A percentile compares a stretch with the other conserved stretches of the same genome.
These are phyloP conservation scores for Podaxis sp. DNA, from an alignment of 768 basidiomycete species.

Conservation along the genomic window DNA sequence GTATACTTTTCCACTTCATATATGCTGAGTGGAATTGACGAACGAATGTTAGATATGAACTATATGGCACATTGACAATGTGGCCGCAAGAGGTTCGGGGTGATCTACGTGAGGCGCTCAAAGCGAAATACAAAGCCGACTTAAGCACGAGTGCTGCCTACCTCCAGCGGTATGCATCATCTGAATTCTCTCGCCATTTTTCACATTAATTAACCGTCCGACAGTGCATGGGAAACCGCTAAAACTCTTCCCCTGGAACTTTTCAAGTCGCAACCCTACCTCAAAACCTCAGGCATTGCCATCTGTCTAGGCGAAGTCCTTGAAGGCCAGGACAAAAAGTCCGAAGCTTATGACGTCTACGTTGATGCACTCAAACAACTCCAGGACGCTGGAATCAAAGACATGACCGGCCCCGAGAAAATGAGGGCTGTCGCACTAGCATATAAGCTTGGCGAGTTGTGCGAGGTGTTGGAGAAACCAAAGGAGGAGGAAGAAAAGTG, in stretches of 20 bases:
- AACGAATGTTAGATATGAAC: slow-evolving; percentile 25
- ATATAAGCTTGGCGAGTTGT: slow-evolving; percentile 45
- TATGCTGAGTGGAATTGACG: background rate
- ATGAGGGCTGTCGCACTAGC: slow-evolving; percentile 16
- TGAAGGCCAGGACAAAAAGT: slow-evolving; percentile 38
- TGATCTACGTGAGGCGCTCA: slow-evolving; percentile 66
- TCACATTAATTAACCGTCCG: slow-evolving; percentile 13
- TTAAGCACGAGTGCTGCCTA: slow-evolving; percentile 48
- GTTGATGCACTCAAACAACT: slow-evolving; percentile 34
- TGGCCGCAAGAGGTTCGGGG: slow-evolving; percentile 66
- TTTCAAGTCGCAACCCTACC: slow-evolving; percentile 48
- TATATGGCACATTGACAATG: slow-evolving; percentile 56
- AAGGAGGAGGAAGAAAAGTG: slow-evolving; percentile 42
- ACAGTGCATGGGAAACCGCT: slow-evolving; percentile 32
- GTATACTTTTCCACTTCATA: slow-evolving; percentile 11
- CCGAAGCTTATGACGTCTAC: slow-evolving; percentile 40
- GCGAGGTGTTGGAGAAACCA: slow-evolving; percentile 30
- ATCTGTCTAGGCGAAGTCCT: slow-evolving; percentile 58
- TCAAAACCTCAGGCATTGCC: slow-evolving; percentile 70
- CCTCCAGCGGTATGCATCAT: slow-evolving; percentile 47
- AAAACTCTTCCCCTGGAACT: slow-evolving; percentile 39
- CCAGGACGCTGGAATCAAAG: slow-evolving; percentile 24
- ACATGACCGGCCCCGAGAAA: slow-evolving; percentile 21
- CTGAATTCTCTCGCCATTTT: background rate
- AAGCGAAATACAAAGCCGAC: slow-evolving; percentile 61